These are phyloP conservation scores for Teratosphaeria viscida DNA, from an alignment of 2,329 filamentous ascomycete species.

Conservation along the genomic window DNA sequence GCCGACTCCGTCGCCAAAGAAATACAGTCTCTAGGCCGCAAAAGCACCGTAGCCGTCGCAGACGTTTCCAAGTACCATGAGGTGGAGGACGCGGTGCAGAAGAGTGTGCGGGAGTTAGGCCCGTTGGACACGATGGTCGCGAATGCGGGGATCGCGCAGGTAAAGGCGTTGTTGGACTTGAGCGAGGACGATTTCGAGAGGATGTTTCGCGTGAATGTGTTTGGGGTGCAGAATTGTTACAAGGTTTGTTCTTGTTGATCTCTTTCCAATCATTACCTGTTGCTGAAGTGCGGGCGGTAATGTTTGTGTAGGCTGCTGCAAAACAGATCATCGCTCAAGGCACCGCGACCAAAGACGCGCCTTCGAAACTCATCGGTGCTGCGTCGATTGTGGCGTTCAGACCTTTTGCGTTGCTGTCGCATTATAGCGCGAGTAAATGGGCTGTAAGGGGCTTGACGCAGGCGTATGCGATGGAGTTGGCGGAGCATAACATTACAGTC, in stretches of 20 bases:
- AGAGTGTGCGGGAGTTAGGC: conserved; percentile 44
- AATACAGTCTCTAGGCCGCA: conserved; percentile 42
- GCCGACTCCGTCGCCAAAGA: conserved; percentile 45
- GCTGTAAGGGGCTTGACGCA: conserved; percentile 58
- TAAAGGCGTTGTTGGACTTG: conserved; percentile 46
- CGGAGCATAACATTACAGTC: conserved; percentile 52
- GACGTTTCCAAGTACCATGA: conserved; percentile 50
- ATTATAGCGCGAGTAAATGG: conserved; percentile 57
- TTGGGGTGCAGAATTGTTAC: conserved; percentile 54
- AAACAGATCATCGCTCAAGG: conserved; percentile 55
- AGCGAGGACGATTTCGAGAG: conserved; percentile 46
- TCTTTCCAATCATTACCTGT: no score
- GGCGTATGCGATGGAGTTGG: conserved; percentile 56
- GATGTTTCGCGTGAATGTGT: conserved; percentile 57
- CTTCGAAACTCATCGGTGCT: conserved; percentile 39
- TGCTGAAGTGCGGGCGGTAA: neutral
- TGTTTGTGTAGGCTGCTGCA: conserved; percentile 44
- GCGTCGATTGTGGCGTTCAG: conserved; percentile 49
- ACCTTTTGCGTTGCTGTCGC: conserved; percentile 47
- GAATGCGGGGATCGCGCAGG: conserved; percentile 53
- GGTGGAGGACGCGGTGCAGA: conserved; percentile 44
- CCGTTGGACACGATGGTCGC: conserved; percentile 46
- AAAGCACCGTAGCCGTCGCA: conserved; percentile 45
- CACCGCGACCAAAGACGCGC: conserved; percentile 28
- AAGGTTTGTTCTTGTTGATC: neutral